Percentiles rank a stretch among this genome's conserved stretches.
phyloP scores from a whole-genome alignment of 1,139 yeast species.

The Kurtzmaniella quercitrusa region DNA sequence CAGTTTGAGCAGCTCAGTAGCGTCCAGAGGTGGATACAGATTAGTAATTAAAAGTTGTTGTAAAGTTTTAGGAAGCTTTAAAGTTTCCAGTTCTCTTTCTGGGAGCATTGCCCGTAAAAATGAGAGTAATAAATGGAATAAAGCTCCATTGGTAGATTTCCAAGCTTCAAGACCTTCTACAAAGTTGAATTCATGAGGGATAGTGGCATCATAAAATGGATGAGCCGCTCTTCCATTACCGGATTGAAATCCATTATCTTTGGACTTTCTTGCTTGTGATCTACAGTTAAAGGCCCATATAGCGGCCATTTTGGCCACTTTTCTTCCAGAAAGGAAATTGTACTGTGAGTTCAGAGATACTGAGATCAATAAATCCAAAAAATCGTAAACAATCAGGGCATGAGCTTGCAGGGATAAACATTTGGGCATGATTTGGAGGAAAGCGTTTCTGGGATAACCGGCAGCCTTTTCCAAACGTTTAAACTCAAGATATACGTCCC shows the following conservation, averaged over 20 bases:
- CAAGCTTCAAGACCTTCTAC: slow-evolving; percentile 72
- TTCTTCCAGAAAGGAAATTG: slow-evolving; percentile 75
- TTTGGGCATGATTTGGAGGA: slow-evolving; percentile 76
- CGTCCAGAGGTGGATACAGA: slow-evolving; percentile 57
- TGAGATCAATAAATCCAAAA: slow-evolving; percentile 75
- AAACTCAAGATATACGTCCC: slow-evolving; percentile 77
- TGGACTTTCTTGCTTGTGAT: background rate
- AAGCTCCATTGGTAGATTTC: slow-evolving; percentile 81
- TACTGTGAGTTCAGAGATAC: slow-evolving; percentile 78
- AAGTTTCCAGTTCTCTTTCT: slow-evolving; percentile 51
- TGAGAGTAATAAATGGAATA: slow-evolving; percentile 74
- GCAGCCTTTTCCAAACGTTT: slow-evolving; percentile 61
- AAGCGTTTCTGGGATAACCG: slow-evolving; percentile 66
- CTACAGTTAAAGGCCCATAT: slow-evolving; percentile 74
- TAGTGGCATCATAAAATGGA: slow-evolving; percentile 41
- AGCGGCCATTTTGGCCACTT: slow-evolving; percentile 77
- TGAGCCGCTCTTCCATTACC: slow-evolving; percentile 12
- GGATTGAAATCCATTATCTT: background rate
- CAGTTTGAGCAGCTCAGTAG: slow-evolving; percentile 32
- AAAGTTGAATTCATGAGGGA: slow-evolving; percentile 41
- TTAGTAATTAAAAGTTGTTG: slow-evolving; percentile 59
- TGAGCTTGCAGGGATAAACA: slow-evolving; percentile 81
- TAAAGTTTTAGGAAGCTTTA: slow-evolving; percentile 59
- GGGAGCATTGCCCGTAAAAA: slow-evolving; percentile 80
- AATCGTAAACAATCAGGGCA: slow-evolving; percentile 85